phyloP scores from a whole-genome alignment of 2,329 filamentous ascomycete species.

The Sporothrix curviconia region DNA sequence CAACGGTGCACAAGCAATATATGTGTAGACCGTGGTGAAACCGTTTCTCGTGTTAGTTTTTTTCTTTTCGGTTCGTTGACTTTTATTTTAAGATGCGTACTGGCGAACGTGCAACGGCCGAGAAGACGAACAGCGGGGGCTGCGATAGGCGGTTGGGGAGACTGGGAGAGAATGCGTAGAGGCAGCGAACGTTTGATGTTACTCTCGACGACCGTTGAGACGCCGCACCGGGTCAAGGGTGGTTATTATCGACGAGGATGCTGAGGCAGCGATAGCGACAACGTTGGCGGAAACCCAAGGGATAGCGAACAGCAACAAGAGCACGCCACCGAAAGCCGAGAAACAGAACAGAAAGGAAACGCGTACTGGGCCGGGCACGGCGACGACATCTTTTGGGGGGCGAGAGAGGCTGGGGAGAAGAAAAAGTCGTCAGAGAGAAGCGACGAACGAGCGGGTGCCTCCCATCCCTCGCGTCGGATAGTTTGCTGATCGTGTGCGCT shows the following conservation, averaged over 20 bases:
- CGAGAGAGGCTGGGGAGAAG: neutral
- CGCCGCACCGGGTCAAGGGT: neutral
- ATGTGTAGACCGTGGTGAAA: neutral
- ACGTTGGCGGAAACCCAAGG: neutral
- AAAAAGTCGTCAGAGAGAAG: neutral
- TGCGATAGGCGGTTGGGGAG: neutral
- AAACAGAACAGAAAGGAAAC: slow-evolving; percentile 7
- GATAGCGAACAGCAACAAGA: neutral
- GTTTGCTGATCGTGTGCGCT: neutral
- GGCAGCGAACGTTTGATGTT: no score
- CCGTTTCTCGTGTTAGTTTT: neutral
- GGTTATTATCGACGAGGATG: no score
- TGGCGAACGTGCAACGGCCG: neutral
- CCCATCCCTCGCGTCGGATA: neutral
- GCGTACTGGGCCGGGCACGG: slow-evolving; percentile 1
- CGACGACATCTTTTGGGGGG: slow-evolving; percentile 2
- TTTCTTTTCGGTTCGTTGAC: neutral
- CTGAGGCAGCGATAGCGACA: neutral
- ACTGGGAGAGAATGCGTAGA: no score
- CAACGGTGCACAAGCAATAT: neutral
- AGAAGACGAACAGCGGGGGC: neutral
- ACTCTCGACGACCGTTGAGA: no score
- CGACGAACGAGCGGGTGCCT: neutral
- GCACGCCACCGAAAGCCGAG: neutral
- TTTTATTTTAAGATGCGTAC: neutral